phyloP scores from a whole-genome alignment of 305 asterid species.

The Ilex paraguariensis region DNA sequence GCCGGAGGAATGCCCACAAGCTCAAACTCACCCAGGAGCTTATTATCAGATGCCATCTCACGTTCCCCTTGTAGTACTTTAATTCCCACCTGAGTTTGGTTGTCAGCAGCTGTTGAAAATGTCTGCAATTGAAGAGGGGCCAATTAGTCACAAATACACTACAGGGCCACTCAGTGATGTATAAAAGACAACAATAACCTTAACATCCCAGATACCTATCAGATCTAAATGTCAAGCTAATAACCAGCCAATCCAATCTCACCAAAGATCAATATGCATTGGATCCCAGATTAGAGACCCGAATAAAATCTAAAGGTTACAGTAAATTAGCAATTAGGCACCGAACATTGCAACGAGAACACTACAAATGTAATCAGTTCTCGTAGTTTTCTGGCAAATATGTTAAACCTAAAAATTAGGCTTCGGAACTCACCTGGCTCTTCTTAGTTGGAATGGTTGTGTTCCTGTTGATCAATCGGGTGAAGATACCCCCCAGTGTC shows the following conservation, averaged over 20 bases:
- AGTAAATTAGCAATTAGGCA: too few species aligned
- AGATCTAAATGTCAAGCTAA: too few species aligned
- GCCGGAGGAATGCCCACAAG: conserved; percentile 93
- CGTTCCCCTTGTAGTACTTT: conserved; percentile 95
- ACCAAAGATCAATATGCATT: too few species aligned
- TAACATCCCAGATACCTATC: too few species aligned
- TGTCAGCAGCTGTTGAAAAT: conserved; percentile 95
- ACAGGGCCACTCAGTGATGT: background rate
- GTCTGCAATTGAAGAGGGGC: conserved; percentile 32
- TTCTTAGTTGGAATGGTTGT: conserved; percentile 96
- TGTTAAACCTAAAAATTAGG: too few species aligned
- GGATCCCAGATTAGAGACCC: too few species aligned
- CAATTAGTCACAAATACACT: too few species aligned
- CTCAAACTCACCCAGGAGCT: conserved; percentile 86
- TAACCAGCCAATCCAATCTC: too few species aligned
- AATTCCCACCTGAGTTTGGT: conserved; percentile 94
- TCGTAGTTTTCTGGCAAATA: too few species aligned
- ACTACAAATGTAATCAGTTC: too few species aligned
- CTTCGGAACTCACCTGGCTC: conserved; percentile 53
- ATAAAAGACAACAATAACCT: background rate
- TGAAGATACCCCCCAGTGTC: conserved; percentile 89
- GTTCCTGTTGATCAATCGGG: conserved; percentile 86
- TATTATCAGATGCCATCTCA: conserved; percentile 88
- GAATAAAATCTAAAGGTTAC: too few species aligned
- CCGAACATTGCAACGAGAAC: too few species aligned